Evolutionary conservation across 805 yeast genomes (phyloP).

Genomic region (Saccharomyces kudriavzevii): DNA sequence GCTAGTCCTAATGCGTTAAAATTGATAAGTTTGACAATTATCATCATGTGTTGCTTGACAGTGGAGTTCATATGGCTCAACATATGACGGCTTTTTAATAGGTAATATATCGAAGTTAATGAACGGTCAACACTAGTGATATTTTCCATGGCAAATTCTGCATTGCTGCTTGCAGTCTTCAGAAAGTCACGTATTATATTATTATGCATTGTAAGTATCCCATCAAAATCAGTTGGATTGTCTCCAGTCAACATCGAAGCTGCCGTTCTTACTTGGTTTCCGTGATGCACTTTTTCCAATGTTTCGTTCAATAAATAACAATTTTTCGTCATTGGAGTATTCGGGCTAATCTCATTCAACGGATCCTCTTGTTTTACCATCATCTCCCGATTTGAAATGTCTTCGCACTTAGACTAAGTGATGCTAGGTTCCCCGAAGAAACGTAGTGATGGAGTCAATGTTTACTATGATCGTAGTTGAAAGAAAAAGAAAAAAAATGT

Average conservation of each 20-base stretch:
- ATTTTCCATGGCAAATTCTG: not conserved
- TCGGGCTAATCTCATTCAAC: conserved; percentile 19
- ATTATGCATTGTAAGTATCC: not conserved
- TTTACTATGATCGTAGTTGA: not conserved
- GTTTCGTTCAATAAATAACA: not conserved
- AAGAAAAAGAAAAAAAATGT: not conserved
- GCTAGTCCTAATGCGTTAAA: conserved; percentile 7
- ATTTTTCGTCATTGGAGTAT: conserved; percentile 8
- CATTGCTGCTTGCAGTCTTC: not conserved
- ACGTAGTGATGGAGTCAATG: not conserved
- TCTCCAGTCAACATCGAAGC: not conserved
- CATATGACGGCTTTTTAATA: conserved; percentile 2
- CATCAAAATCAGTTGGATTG: not conserved
- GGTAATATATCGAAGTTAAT: not conserved
- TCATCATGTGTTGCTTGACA: conserved; percentile 18
- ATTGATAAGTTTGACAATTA: conserved; percentile 19
- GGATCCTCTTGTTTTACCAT: conserved; percentile 22
- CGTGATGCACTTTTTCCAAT: not conserved
- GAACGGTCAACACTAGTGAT: not conserved
- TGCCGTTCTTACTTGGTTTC: not conserved
- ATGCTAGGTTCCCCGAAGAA: not conserved
- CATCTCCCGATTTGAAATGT: not conserved
- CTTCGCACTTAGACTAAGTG: not conserved
- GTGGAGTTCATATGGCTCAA: conserved; percentile 3
- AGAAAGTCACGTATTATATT: not conserved